Conservation (phyloP, 441 rosid genomes). For the Mallotus repandus region DNA sequence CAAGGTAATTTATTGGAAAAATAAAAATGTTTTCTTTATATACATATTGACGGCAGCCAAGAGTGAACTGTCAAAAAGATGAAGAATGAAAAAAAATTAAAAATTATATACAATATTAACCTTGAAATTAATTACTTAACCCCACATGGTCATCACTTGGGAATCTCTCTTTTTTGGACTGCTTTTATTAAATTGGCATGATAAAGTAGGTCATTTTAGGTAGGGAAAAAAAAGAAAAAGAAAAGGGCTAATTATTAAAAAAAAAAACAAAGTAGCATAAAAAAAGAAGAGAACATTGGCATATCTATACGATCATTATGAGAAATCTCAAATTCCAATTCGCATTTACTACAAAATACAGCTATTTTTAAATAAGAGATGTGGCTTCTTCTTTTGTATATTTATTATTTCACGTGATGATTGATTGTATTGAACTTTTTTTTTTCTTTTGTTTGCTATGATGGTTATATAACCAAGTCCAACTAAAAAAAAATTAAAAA, state of each 20-base stretch:
- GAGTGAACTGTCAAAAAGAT: constrained; percentile 11
- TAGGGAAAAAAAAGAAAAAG: too few relatives aligned
- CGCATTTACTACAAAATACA: too few relatives aligned
- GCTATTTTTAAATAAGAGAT: too few relatives aligned
- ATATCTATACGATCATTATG: background rate
- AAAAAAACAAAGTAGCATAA: background rate
- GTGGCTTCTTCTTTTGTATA: too few relatives aligned
- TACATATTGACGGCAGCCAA: background rate
- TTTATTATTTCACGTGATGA: too few relatives aligned
- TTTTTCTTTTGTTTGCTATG: too few relatives aligned
- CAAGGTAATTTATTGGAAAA: constrained; percentile 19
- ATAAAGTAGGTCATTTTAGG: background rate
- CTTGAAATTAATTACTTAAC: constrained; percentile 14
- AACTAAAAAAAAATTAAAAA: too few relatives aligned
- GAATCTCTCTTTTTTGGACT: constrained; percentile 16
- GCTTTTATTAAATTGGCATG: background rate
- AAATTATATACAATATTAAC: background rate
- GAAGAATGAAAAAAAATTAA: background rate
- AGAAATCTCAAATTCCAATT: background rate
- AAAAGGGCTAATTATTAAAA: background rate
- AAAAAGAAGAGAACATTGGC: background rate
- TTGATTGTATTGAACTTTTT: too few relatives aligned
- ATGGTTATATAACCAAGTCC: too few relatives aligned
- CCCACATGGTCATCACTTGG: constrained; percentile 24
- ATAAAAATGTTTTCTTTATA: background rate